Conservation (phyloP, 441 rosid genomes). For the Syzygium malaccense region DNA sequence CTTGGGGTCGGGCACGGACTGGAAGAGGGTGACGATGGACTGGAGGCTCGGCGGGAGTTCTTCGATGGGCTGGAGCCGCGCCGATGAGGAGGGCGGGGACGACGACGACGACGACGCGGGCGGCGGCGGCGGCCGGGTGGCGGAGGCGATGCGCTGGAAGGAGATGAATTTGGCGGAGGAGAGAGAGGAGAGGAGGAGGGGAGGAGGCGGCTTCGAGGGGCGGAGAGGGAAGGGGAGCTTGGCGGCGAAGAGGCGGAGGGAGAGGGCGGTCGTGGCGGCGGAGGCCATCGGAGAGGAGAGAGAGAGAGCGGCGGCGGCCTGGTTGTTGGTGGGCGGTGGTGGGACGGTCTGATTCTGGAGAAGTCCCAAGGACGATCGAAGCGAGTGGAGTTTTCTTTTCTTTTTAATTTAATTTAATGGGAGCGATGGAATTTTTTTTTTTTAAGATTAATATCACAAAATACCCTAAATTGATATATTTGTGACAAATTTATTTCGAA, state of each 20-base stretch:
- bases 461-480: too few relatives aligned
- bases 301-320: background rate
- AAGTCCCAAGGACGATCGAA: background rate
- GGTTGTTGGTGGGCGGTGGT: background rate
- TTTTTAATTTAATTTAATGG: background rate
- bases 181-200: slow-evolving; percentile 22
- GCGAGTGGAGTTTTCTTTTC: background rate
- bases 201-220: background rate
- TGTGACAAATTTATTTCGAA: too few relatives aligned
- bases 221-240: slow-evolving; percentile 12
- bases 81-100: background rate
- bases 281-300: slow-evolving; percentile 2
- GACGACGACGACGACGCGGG: background rate
- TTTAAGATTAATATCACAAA: too few relatives aligned
- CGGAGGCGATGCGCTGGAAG: slow-evolving; percentile 35
- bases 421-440: background rate
- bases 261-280: slow-evolving; percentile 10
- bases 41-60: slow-evolving; percentile 84
- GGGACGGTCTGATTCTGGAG: background rate
- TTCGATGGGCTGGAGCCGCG: slow-evolving; percentile 52
- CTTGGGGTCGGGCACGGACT: slow-evolving; percentile 48
- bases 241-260: slow-evolving; percentile 24
- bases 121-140: slow-evolving; percentile 11
- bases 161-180: slow-evolving; percentile 31
- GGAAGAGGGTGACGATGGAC: slow-evolving; percentile 61